Evolutionary conservation across 495 filamentous ascomycete species (phyloP), one percentile per base, ranked within the genome.

Genomic region (Halenospora varia): DNA sequence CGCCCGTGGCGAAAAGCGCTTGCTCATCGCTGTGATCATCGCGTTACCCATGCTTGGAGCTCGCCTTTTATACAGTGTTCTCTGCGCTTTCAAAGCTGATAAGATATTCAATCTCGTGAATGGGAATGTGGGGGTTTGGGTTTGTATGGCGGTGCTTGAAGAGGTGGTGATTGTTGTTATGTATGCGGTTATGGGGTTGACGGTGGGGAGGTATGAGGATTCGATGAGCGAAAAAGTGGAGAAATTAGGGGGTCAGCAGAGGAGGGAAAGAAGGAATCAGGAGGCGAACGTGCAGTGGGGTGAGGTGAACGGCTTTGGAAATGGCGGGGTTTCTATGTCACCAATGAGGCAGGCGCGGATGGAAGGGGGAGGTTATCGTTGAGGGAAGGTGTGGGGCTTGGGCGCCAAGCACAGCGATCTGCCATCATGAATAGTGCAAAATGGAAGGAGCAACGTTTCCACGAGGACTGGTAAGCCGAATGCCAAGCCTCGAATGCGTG

Each of bases 81-180:
- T 40, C 42, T 29, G 20, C 10, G n/a, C 42, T 48, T 24, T 65
- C 0, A 53, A 74, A 11, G 42, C 61, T 3, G 62, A 17, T n/a
- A 8, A 46, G 8, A 46, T 62, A 48, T 76, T 74, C 66, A 23
- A 60, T 19, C 42, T 66, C 50, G 49, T 64, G 51, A 50, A 48
- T 19, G 70, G 70, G 1, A 71, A 68, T 48, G 51, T 59, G 0
- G 71, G 66, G 1, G 57, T 71, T 2, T 29, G 62, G 44, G 51
- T 76, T 35, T 61, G 70, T 9, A 74, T 76, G 71, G 63, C 64
- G 23, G 60, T 74, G 2, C 25, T 75, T 0, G 66, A 70, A 56
- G 71, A 76, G 63, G 56, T 74, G 51, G 57, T 59, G 18, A 62
- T 75, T 25, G 66, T 73, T 9, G 47, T 66, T 17, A 51, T 68